phyloP scores from a whole-genome alignment of 768 basidiomycete species.

The Termitomyces sp. region DNA sequence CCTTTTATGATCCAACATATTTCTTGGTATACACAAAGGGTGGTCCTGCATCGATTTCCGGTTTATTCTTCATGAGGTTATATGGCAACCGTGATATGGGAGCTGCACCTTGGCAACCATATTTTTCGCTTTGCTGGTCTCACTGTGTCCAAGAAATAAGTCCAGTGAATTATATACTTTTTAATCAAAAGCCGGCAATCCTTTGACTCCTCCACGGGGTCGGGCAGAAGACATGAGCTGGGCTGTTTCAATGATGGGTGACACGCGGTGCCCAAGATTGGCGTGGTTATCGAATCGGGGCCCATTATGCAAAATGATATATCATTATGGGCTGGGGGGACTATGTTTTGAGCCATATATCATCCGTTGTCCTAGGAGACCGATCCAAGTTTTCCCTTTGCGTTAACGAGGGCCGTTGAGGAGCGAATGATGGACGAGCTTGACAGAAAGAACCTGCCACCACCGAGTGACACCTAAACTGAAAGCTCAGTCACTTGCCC shows the following conservation, averaged over 20 bases:
- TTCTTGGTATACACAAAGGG: conserved; percentile 46
- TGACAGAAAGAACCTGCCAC: background rate
- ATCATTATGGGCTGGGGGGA: background rate
- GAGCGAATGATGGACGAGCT: background rate
- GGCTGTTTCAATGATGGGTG: conserved; percentile 10
- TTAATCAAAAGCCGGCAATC: conserved; percentile 2
- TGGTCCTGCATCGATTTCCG: conserved; percentile 13
- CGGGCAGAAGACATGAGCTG: conserved; percentile 30
- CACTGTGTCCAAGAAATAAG: background rate
- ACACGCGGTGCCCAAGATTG: conserved; percentile 10
- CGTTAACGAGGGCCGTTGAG: background rate
- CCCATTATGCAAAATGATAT: background rate
- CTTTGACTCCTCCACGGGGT: conserved; percentile 16
- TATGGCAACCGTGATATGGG: too few relatives aligned
- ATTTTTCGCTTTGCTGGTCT: conserved; percentile 26
- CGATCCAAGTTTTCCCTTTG: background rate
- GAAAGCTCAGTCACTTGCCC: conserved; percentile 4
- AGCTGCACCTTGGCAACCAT: conserved; percentile 53
- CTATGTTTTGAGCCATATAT: background rate
- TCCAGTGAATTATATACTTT: conserved; percentile 18
- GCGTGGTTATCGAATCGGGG: conserved; percentile 3
- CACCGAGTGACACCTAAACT: background rate
- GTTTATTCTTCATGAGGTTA: background rate
- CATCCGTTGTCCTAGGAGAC: background rate
- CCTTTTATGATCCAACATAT: conserved; percentile 32